Evolutionary conservation across 768 basidiomycete species (phyloP), one percentile per base, ranked within the genome.

Genomic region (Pleurotus pulmonarius): DNA sequence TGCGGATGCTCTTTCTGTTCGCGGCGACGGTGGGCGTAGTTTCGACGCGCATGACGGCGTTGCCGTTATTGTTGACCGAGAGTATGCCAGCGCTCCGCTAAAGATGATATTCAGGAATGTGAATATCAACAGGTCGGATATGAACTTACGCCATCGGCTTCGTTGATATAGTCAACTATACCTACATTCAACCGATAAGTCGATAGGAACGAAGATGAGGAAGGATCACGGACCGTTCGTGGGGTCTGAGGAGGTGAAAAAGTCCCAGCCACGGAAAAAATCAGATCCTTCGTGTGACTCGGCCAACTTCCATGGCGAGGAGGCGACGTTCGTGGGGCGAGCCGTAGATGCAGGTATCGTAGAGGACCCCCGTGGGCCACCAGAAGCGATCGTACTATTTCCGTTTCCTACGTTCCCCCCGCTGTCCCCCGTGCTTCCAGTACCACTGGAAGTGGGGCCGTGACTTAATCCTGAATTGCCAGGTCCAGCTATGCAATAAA

Each of bases 31-130:
- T 79, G 8, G 83, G 77, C 4, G 92, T 95, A 5, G 90, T 94
- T 66, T 96, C 92, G 22, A 96, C 86, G 34, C 83, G 76, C 93
- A 98, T 95, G 56, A 97, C 70, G 15, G 88, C 91, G 70, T 92
- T 82, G 18, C 91, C 90, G 8, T 76, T 78, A 20, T 64, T 59
- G 64, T 92, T 94, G 64, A 94, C 76, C 12, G 81, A 75, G 26
- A 86, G 65, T 26, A 98, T 77, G 47, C 82, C 82, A 58, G 75
- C 82, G 5, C 75, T 71, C 67, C 76, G 70, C 85, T 87, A 56
- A 41, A 37, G 53, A 11, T 48, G 43, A 49, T n/a, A 46, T 45
- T 51, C 48, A 55, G 46, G 45, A 43, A 58, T 37, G 46, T 29
- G 13, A 38, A 44, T 58, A 12, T 44, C 60, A 61, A 13, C 12